Evolutionary conservation across 1,284 basidiomycete genomes (phyloP).

Genomic region (Apiotrichum sp.): DNA sequence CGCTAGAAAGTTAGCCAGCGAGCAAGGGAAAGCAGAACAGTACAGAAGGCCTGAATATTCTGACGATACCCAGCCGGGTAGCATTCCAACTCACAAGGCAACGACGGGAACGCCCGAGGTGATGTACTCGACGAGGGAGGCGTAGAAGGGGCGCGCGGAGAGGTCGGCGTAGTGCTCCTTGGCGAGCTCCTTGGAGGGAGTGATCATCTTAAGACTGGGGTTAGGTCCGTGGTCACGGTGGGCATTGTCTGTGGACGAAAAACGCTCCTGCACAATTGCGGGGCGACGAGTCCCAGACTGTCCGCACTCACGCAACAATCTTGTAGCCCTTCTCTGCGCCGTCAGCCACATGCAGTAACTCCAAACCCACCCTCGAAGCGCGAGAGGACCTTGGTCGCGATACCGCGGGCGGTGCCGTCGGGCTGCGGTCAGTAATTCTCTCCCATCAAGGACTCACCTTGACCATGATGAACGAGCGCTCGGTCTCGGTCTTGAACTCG

Average conservation of each 20-base stretch:
- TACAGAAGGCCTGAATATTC: neutral
- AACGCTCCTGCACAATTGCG: neutral
- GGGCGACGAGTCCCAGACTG: neutral
- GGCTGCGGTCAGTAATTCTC: conserved; percentile 28
- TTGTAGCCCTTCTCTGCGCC: conserved; percentile 40
- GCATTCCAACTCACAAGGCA: conserved; percentile 31
- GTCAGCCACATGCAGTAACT: neutral
- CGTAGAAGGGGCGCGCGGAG: conserved; percentile 39
- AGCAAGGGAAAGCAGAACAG: neutral
- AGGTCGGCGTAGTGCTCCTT: conserved; percentile 45
- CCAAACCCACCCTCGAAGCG: conserved; percentile 36
- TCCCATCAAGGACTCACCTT: neutral
- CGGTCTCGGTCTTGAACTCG: conserved; percentile 46
- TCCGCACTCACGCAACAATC: conserved; percentile 37
- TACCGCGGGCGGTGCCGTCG: conserved; percentile 42
- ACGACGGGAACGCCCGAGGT: conserved; percentile 42
- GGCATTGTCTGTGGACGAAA: neutral
- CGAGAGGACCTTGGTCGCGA: conserved; percentile 42
- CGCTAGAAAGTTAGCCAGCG: conserved; percentile 15
- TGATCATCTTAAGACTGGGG: conserved; percentile 39
- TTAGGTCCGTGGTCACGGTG: neutral
- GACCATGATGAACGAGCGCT: conserved; percentile 50
- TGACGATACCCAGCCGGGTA: too few relatives aligned
- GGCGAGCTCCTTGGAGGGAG: conserved; percentile 38
- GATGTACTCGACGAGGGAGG: conserved; percentile 43